A percentile compares a stretch with the other conserved stretches of the same genome.
Evolutionary conservation across 495 filamentous ascomycete species (phyloP).

Genomic region (Aspergillus sparsus): DNA sequence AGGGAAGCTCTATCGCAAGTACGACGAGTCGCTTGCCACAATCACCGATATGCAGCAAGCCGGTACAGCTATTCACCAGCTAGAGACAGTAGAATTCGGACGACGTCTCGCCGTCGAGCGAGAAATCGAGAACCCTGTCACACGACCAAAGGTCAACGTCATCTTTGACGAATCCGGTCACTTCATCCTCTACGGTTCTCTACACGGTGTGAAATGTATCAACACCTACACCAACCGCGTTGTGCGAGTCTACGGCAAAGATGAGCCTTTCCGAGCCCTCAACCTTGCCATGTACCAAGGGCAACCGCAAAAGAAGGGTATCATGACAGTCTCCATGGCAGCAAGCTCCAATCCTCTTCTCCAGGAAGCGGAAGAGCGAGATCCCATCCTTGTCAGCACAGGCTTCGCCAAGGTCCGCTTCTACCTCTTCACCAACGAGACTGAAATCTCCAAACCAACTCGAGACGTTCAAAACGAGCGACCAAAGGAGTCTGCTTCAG

Average conservation of each 20-base stretch:
- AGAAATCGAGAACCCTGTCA: conserved; percentile 70
- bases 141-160: conserved; percentile 76
- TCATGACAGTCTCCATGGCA: conserved; percentile 97
- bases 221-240: conserved; percentile 93
- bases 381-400: conserved; percentile 84
- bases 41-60: conserved; percentile 94
- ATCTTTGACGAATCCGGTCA: conserved; percentile 95
- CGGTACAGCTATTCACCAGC: conserved; percentile 72
- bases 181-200: conserved; percentile 91
- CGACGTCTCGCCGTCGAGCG: conserved; percentile 84
- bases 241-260: conserved; percentile 82
- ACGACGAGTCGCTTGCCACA: conserved; percentile 86
- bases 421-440: conserved; percentile 96
- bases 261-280: conserved; percentile 82
- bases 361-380: conserved; percentile 86
- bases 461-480: conserved; percentile 97
- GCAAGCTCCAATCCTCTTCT: conserved; percentile 91
- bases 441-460: conserved; percentile 76
- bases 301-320: conserved; percentile 83
- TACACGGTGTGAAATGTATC: conserved; percentile 87
- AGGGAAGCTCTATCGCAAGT: conserved; percentile 85
- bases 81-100: conserved; percentile 91
- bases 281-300: conserved; percentile 93
- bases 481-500: conserved; percentile 50
- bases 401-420: conserved; percentile 89